Evolutionary conservation across 176 grass and related monocot genomes (phyloP).

Genomic region (Hordeum marinum): DNA sequence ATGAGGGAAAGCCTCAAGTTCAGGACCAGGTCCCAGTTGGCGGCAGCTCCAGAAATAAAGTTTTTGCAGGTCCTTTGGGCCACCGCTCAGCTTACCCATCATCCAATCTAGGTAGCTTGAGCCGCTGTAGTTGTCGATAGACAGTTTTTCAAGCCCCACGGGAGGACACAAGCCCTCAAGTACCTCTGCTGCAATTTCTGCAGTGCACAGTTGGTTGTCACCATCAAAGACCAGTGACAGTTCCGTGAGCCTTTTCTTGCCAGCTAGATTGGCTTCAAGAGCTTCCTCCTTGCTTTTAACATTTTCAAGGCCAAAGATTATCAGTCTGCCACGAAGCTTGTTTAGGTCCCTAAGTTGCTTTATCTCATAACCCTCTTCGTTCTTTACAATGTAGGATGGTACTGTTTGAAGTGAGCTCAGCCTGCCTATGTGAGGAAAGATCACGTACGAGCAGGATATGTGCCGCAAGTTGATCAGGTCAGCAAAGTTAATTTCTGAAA

Average conservation of each 20-base stretch:
- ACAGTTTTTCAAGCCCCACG: neutral
- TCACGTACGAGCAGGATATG: neutral
- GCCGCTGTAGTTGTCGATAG: rapidly evolving
- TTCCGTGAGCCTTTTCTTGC: neutral
- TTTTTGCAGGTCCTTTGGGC: neutral
- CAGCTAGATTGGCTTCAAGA: neutral
- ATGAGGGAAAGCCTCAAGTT: neutral
- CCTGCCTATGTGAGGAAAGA: neutral
- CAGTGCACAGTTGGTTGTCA: no score
- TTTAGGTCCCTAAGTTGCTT: neutral
- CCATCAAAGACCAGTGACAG: neutral
- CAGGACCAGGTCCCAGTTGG: neutral
- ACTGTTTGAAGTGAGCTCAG: neutral
- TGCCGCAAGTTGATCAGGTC: neutral
- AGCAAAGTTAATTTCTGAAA: neutral
- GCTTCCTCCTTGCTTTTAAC: neutral
- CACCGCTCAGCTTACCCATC: neutral
- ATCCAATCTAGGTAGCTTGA: neutral
- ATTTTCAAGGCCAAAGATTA: rapidly evolving
- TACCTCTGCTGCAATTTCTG: neutral
- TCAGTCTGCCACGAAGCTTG: rapidly evolving
- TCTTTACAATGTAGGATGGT: neutral
- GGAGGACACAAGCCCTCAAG: neutral
- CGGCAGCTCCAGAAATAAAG: rapidly evolving
- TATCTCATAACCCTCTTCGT: neutral